Conservation (phyloP, 192 early-diverging fungal genomes). For the Lunasporangiospora selenospora region DNA sequence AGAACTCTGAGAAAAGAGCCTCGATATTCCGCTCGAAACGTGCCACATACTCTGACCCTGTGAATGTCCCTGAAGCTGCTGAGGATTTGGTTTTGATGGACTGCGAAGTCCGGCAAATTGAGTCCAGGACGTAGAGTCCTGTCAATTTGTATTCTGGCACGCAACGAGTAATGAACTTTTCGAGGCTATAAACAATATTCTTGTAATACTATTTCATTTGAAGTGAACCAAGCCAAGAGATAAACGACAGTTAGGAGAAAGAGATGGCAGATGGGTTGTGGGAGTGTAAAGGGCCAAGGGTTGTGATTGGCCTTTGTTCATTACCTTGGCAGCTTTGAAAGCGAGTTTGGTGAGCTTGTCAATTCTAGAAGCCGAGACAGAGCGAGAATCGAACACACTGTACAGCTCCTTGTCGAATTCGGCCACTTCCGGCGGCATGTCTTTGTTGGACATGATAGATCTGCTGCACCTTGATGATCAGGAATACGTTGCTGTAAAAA, state of each 20-base stretch:
- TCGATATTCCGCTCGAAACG: constrained; percentile 52
- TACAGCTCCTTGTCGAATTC: constrained; percentile 52
- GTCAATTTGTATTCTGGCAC: constrained; percentile 63
- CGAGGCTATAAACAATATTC: constrained; percentile 55
- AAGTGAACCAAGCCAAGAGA: neutral
- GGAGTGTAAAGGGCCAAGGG: neutral
- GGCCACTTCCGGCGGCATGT: constrained; percentile 35
- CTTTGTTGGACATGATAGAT: constrained; percentile 16
- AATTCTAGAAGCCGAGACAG: constrained; percentile 49
- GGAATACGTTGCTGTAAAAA: neutral
- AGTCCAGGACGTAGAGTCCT: constrained; percentile 68
- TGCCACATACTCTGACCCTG: constrained; percentile 49
- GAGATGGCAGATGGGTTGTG: neutral
- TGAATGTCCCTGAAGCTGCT: constrained; percentile 17
- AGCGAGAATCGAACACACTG: constrained; percentile 47
- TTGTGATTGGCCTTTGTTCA: neutral
- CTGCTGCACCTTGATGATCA: neutral
- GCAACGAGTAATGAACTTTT: constrained; percentile 58
- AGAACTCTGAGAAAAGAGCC: constrained; percentile 50
- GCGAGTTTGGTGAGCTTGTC: constrained; percentile 51
- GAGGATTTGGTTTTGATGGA: constrained; percentile 39
- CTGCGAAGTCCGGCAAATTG: constrained; percentile 56
- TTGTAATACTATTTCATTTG: constrained; percentile 55
- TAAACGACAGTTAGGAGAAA: neutral
- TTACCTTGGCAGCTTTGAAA: constrained; percentile 49